phyloP scores from a whole-genome alignment of 495 filamentous ascomycete genomes.

The Aspergillus avenaceus region DNA sequence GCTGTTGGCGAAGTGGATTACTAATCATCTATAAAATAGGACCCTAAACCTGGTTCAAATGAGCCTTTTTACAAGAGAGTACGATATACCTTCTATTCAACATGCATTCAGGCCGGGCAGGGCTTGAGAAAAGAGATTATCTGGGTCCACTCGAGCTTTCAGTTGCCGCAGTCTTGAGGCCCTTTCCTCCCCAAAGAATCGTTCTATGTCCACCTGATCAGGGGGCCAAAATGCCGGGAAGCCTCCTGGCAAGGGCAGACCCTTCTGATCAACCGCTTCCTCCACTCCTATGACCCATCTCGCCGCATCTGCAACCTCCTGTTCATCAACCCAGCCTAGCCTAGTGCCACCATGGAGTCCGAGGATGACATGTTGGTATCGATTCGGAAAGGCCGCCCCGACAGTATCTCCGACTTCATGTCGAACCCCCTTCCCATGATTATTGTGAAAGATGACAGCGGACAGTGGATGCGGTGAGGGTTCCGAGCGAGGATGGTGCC shows the following conservation, averaged over 20 bases:
- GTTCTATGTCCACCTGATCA: slow-evolving; percentile 5
- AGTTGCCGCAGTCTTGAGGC: slow-evolving; percentile 2
- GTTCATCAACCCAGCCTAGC: neutral
- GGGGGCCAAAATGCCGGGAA: slow-evolving; percentile 7
- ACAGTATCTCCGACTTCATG: slow-evolving; percentile 4
- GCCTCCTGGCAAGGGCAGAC: slow-evolving; percentile 3
- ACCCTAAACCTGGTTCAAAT: neutral
- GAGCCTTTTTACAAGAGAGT: neutral
- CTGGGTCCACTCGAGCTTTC: slow-evolving; percentile 6
- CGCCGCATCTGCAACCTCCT: slow-evolving; percentile 3
- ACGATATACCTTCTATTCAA: slow-evolving; percentile 1
- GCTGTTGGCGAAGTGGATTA: neutral
- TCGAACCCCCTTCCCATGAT: slow-evolving; percentile 10
- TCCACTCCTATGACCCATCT: slow-evolving; percentile 7
- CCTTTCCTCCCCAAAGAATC: neutral
- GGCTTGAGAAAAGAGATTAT: slow-evolving; percentile 7
- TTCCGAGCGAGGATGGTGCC: slow-evolving; percentile 8
- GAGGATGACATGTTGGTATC: slow-evolving; percentile 10
- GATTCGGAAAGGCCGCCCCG: slow-evolving; percentile 10
- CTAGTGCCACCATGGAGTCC: slow-evolving; percentile 6
- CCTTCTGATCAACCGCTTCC: slow-evolving; percentile 3
- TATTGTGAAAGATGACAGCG: slow-evolving; percentile 13
- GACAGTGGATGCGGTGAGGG: slow-evolving; percentile 12
- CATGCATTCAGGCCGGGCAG: slow-evolving; percentile 6
- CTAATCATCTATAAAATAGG: no score